Conservation (phyloP, 352 stramenopile genomes). For the Phytophthora constricta region DNA sequence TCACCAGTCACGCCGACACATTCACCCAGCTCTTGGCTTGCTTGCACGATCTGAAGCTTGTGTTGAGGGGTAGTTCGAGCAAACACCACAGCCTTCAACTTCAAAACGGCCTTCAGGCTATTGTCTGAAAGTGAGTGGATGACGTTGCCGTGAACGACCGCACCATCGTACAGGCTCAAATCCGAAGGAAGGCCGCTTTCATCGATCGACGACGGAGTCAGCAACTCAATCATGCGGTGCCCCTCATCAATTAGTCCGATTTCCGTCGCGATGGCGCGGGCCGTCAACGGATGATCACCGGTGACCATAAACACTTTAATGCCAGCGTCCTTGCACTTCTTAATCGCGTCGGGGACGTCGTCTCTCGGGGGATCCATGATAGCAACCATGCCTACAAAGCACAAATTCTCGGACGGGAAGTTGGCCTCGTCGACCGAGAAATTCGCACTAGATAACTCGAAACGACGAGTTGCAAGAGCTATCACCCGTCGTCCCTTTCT, state of each 20-base stretch:
- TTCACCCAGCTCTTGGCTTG: conserved; percentile 29
- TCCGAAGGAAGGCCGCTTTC: conserved; percentile 26
- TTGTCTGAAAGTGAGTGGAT: conserved; percentile 43
- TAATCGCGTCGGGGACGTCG: conserved; percentile 76
- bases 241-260: conserved; percentile 80
- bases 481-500: conserved; percentile 54
- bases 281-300: conserved; percentile 88
- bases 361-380: conserved; percentile 80
- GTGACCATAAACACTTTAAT: conserved; percentile 95
- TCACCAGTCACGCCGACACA: conserved; percentile 86
- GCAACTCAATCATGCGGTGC: conserved; percentile 31
- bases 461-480: conserved; percentile 48
- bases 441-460: conserved; percentile 14
- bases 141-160: conserved; percentile 65
- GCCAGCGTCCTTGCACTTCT: conserved; percentile 80
- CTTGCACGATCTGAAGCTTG: conserved; percentile 38
- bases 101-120: conserved; percentile 41
- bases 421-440: conserved; percentile 49
- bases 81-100: conserved; percentile 90
- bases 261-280: conserved; percentile 83
- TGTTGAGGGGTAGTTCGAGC: conserved; percentile 82
- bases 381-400: conserved; percentile 76
- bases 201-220: conserved; percentile 7
- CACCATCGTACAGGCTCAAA: conserved; percentile 47
- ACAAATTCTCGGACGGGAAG: conserved; percentile 44